Conservation (phyloP, 2,329 filamentous ascomycete genomes). For the Cladosporium oxysporum region DNA sequence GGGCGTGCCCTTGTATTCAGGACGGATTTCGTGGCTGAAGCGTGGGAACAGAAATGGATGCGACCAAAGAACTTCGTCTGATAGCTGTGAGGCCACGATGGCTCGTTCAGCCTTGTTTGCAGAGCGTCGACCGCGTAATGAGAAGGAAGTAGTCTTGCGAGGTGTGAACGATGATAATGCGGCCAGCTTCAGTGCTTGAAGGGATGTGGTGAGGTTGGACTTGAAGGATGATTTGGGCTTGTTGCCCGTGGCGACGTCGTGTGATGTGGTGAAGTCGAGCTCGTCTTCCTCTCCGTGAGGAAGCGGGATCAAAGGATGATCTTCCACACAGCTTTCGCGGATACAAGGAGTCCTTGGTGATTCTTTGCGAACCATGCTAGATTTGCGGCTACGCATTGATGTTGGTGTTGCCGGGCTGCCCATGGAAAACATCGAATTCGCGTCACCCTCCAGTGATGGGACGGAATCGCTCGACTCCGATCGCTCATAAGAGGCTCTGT, state of each 20-base stretch:
- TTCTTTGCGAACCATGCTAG: constrained; percentile 44
- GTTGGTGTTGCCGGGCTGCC: constrained; percentile 46
- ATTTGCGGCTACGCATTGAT: constrained; percentile 36
- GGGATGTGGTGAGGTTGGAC: constrained; percentile 64
- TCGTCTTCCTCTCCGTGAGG: constrained; percentile 35
- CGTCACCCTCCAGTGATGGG: constrained; percentile 53
- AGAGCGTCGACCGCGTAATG: constrained; percentile 4
- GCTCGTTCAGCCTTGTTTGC: neutral
- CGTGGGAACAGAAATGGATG: constrained; percentile 59
- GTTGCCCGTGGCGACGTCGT: constrained; percentile 37
- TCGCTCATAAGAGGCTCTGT: constrained; percentile 28
- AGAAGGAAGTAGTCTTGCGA: constrained; percentile 5
- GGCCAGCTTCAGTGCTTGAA: constrained; percentile 62
- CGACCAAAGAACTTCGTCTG: constrained; percentile 61
- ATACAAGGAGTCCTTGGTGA: constrained; percentile 52
- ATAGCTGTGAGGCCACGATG: constrained; percentile 26
- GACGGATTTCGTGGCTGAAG: constrained; percentile 62
- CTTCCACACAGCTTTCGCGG: constrained; percentile 55
- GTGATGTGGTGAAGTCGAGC: constrained; percentile 35
- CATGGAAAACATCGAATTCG: constrained; percentile 49
- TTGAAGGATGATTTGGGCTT: constrained; percentile 56
- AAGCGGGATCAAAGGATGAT: constrained; percentile 58
- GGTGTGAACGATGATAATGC: constrained; percentile 57
- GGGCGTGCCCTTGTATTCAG: constrained; percentile 55
- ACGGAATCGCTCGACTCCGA: constrained; percentile 62